Percentiles rank a stretch among this genome's conserved stretches.
These are phyloP conservation scores for Oryza brachyantha DNA, from an alignment of 176 grass and related monocot genomes.

Conservation along the genomic window DNA sequence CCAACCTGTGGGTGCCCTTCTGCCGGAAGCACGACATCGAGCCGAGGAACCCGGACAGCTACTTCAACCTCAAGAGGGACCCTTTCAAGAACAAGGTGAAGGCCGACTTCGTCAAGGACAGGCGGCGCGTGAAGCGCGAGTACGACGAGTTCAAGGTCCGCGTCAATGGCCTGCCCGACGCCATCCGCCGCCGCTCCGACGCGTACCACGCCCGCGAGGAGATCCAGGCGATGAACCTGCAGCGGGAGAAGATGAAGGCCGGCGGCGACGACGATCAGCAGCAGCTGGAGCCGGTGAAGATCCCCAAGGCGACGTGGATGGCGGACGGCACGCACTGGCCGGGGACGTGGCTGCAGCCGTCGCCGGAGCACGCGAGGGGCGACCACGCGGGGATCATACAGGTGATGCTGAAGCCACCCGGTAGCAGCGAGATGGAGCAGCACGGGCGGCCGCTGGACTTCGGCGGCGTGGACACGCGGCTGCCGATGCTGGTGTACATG, in stretches of 20 bases:
- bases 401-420: constrained; percentile 30
- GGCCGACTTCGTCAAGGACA: constrained; percentile 90
- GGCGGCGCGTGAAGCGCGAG: constrained; percentile 85
- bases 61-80: constrained; percentile 81
- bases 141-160: constrained; percentile 98
- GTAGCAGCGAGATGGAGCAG: no score
- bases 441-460: constrained; percentile 61
- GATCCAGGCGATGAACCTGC: constrained; percentile 88
- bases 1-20: constrained; percentile 88
- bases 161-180: constrained; percentile 83
- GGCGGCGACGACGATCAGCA: constrained; percentile 71
- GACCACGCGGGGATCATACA: constrained; percentile 97
- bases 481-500: constrained; percentile 91
- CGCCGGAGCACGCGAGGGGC: constrained; percentile 65
- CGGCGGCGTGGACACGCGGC: constrained; percentile 60
- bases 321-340: constrained; percentile 98
- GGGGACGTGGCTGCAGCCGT: constrained; percentile 80
- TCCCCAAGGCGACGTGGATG: constrained; percentile 97
- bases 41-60: constrained; percentile 95
- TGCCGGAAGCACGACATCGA: constrained; percentile 95
- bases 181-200: constrained; percentile 86
- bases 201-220: constrained; percentile 96
- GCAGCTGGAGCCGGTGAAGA: constrained; percentile 74
- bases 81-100: constrained; percentile 96
- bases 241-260: constrained; percentile 75